Evolutionary conservation across 352 stramenopile species (phyloP), one percentile per base, ranked within the genome.

Genomic region (Phytophthora citrophthora): DNA sequence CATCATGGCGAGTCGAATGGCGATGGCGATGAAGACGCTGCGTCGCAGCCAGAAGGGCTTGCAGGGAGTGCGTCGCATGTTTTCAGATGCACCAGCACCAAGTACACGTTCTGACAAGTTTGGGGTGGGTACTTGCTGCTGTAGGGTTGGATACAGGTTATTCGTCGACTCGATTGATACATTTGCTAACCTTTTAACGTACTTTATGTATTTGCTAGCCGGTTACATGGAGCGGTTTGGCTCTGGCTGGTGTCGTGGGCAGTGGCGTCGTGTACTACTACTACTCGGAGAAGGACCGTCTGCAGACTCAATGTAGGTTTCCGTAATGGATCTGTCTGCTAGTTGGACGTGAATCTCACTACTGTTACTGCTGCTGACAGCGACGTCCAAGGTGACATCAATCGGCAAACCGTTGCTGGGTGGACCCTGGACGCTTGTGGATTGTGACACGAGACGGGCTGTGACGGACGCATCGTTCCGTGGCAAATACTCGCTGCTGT

Each of bases 401-500:
- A 80, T 97, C 11, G 95, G 95, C 38, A 98, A 98, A 77, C 87
- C 94, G 24, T 66, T 94, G 9, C 76, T 99, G 11, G 95, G 95
- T 32, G 95, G 95, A 12, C 90, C 89, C 10, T 98, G 89, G 86
- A 97, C 91, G 38, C 82, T 98, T 0, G 93, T 99, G 38, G 89
- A 98, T 62, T 96, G 91, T 47, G 72, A 95, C 54, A 88, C 84
- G 26, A 81, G 91, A 55, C 74, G 64, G 16, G 88, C 88, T 5
- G 88, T 97, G 34, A 98, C 93, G 23, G 91, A 99, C 68, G 90
- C 87, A 34, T 88, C 88, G 64, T 98, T 92, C 69, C 76, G 71
- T 43, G 97, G 97, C 63, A 95, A 99, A 70, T 98, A 97, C 81
- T 89, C 94, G 56, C 81, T 99, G 39, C 78, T 99, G 20, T 99